Base-by-base conservation (phyloP, 2,329 filamentous ascomycete genomes). In the Neonectria punicea region DNA sequence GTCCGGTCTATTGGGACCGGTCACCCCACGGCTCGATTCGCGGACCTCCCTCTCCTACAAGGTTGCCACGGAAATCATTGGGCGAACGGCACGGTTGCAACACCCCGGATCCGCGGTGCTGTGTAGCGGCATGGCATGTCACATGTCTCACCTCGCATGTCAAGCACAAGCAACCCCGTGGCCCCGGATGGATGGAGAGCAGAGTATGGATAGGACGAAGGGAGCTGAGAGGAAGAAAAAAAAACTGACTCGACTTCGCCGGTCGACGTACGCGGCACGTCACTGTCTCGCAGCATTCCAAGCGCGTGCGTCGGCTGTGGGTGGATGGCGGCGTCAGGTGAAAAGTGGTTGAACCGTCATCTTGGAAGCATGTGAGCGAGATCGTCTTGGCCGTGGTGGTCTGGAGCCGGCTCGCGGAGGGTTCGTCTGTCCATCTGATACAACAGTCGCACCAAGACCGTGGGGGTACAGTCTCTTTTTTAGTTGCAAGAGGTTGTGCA, bases 61-160 rank as follows among this genome's bases (percentile, higher is more conserved):
- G 53, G 59, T 63, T 63, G 54, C 53, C 60, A 57, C 55, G 43
- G 58, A 63, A n/a, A n/a, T 49, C 36, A 70, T 73, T 73, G 69
- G 67, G 64, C 49, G 61, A 63, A 63, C 58, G 58, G 46, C 47
- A 46, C 60, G 50, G 65, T 63, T 67, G 62, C 63, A 61, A 60
- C 63, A 68, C 51, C 65, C 69, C 62, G 43, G 66, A 49, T 46
- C 51, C 44, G 53, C 47, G 57, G 54, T 44, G 32, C 56, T 41
- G 58, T 49, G 60, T 62, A 58, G 49, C 60, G 36, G 36, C n/a
- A 46, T 54, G 56, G 51, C 55, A 54, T 46, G 61, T 36, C 55
- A 67, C 54, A 66, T 61, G 50, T 58, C 53, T 61, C 50, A 51
- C 53, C 14, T 44, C 25, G 36, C 34, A 39, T 34, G 43, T 57